Conservation (phyloP, 2,329 filamentous ascomycete genomes). For the Colletotrichum incanum region DNA sequence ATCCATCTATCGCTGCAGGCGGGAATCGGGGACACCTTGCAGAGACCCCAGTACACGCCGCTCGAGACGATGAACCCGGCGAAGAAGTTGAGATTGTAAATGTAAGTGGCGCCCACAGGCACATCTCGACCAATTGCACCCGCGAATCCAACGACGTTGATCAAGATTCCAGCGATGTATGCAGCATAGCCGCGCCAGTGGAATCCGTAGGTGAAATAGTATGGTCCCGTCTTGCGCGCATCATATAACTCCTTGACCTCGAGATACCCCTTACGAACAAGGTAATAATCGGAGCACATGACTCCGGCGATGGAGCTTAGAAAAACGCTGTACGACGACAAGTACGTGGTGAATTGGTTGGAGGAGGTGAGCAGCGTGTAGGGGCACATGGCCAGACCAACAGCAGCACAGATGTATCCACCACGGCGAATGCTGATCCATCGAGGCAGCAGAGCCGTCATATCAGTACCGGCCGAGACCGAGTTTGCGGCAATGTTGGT, state of each 20-base stretch:
- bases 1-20: slow-evolving; percentile 84
- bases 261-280: slow-evolving; percentile 86
- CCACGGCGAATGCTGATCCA: slow-evolving; percentile 90
- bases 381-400: slow-evolving; percentile 90
- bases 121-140: slow-evolving; percentile 82
- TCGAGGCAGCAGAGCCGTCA: slow-evolving; percentile 85
- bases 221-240: slow-evolving; percentile 75
- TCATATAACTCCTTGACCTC: slow-evolving; percentile 86
- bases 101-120: slow-evolving; percentile 84
- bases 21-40: slow-evolving; percentile 79
- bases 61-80: slow-evolving; percentile 82
- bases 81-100: slow-evolving; percentile 95
- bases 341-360: slow-evolving; percentile 92
- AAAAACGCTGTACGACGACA: slow-evolving; percentile 94
- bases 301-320: slow-evolving; percentile 95
- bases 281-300: slow-evolving; percentile 90
- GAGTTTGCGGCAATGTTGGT: slow-evolving; percentile 93
- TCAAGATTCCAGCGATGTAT: slow-evolving; percentile 86
- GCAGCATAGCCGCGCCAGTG: slow-evolving; percentile 89
- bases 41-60: slow-evolving; percentile 78
- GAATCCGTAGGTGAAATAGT: slow-evolving; percentile 82
- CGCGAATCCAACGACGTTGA: slow-evolving; percentile 94
- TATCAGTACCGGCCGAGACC: slow-evolving; percentile 85
- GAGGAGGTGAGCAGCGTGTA: slow-evolving; percentile 82
- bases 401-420: slow-evolving; percentile 84